Conservation (phyloP, 2,329 filamentous ascomycete genomes). For the Thyridium curvatum region DNA sequence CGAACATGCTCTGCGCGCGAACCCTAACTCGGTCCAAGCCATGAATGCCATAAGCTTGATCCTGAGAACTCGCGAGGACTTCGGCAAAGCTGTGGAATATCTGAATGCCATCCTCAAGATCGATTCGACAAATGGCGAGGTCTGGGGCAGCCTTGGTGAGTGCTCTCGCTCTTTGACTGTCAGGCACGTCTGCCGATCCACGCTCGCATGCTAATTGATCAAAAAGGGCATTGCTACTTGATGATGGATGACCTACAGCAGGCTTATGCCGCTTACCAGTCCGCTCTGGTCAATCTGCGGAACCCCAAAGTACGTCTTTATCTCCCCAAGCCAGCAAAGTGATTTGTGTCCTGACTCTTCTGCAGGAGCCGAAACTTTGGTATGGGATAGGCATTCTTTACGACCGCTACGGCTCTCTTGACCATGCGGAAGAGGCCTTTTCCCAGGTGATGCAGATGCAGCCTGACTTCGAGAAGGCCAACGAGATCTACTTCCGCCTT, state of each 20-base stretch:
- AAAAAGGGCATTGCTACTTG: constrained; percentile 84
- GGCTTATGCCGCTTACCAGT: constrained; percentile 93
- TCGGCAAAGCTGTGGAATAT: constrained; percentile 89
- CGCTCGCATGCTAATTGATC: background rate
- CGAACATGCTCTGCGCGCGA: constrained; percentile 82
- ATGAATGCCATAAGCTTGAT: constrained; percentile 95
- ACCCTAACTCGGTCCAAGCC: constrained; percentile 79
- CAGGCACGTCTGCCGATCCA: background rate
- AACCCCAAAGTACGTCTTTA: constrained; percentile 74
- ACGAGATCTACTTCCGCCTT: constrained; percentile 96
- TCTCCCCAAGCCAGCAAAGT: background rate
- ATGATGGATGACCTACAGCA: constrained; percentile 99
- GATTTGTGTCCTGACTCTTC: background rate
- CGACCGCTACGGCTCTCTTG: constrained; percentile 89
- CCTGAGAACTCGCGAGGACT: constrained; percentile 85
- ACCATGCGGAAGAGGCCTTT: constrained; percentile 96
- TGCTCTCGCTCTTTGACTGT: constrained; percentile 16
- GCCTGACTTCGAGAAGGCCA: constrained; percentile 95
- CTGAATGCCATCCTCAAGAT: constrained; percentile 86
- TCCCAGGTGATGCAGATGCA: constrained; percentile 99
- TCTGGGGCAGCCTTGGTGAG: constrained; percentile 87
- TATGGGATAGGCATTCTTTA: constrained; percentile 98
- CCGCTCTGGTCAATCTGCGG: constrained; percentile 84
- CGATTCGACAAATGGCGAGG: constrained; percentile 84
- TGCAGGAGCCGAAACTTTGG: constrained; percentile 90